phyloP scores from a whole-genome alignment of 176 grass and related monocot genomes.

The Oryza australiensis region DNA sequence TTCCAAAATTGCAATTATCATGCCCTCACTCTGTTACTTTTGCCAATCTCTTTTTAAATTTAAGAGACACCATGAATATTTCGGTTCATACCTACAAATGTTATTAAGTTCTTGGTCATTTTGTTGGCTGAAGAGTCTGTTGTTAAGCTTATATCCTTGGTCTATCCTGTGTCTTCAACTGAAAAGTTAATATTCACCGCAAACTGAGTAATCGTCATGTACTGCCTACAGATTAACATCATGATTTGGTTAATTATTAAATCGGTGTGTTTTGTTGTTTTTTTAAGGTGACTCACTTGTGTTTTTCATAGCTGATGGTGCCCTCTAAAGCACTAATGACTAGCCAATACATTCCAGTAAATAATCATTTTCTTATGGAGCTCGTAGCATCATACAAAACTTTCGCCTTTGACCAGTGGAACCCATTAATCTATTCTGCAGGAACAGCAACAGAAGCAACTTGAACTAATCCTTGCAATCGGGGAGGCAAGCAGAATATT shows the following conservation, averaged over 20 bases:
- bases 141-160: background rate
- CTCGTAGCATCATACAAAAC: background rate
- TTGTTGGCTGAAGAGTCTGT: background rate
- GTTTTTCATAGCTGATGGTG: background rate
- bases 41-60: background rate
- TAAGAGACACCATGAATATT: background rate
- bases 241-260: background rate
- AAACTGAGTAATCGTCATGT: background rate
- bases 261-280: background rate
- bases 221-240: background rate
- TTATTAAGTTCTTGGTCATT: background rate
- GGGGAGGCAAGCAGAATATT: constrained; percentile 47
- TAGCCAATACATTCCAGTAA: background rate
- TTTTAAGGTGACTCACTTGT: background rate
- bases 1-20: background rate
- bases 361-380: background rate
- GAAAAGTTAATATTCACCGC: background rate
- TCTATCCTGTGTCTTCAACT: background rate
- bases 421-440: constrained; percentile 22
- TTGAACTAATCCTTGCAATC: constrained; percentile 75
- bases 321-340: background rate
- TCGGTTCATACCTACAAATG: background rate
- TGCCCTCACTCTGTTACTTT: background rate
- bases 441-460: constrained; percentile 92
- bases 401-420: constrained; percentile 11